phyloP scores from a whole-genome alignment of 2,329 filamentous ascomycete species.

The Rugonectria rugulosa region DNA sequence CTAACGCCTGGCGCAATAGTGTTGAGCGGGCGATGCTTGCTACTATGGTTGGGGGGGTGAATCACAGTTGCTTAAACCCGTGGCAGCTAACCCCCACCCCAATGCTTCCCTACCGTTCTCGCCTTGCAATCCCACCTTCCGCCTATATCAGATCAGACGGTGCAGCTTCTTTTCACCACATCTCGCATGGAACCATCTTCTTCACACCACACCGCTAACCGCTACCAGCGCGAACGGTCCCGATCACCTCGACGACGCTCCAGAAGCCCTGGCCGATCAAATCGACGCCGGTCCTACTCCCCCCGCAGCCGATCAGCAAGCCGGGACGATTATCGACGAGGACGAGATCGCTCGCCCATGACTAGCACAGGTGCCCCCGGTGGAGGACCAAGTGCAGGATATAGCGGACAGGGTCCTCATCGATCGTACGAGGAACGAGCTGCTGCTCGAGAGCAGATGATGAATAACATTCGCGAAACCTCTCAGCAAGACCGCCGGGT shows the following conservation, averaged over 20 bases:
- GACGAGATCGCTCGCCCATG: slow-evolving; percentile 84
- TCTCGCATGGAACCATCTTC: slow-evolving; percentile 27
- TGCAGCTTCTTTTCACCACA: slow-evolving; percentile 13
- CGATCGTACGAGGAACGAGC: slow-evolving; percentile 85
- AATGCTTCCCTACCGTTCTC: slow-evolving; percentile 15
- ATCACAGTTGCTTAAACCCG: slow-evolving; percentile 15
- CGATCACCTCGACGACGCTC: slow-evolving; percentile 83
- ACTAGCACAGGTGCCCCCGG: slow-evolving; percentile 73
- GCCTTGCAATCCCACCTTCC: slow-evolving; percentile 13
- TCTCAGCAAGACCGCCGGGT: slow-evolving; percentile 99
- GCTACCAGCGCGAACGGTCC: slow-evolving; percentile 79
- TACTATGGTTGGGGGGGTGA: slow-evolving; percentile 4
- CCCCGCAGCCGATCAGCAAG: slow-evolving; percentile 79
- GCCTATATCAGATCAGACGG: slow-evolving; percentile 12
- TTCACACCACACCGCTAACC: slow-evolving; percentile 37
- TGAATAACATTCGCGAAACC: slow-evolving; percentile 90
- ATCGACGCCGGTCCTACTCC: slow-evolving; percentile 79
- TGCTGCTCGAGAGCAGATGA: slow-evolving; percentile 91
- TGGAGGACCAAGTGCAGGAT: slow-evolving; percentile 74
- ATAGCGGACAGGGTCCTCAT: slow-evolving; percentile 67
- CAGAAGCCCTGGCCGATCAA: slow-evolving; percentile 77
- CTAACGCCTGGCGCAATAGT: neutral
- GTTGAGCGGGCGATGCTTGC: slow-evolving; percentile 11
- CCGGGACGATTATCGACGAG: slow-evolving; percentile 78
- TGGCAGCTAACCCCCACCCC: slow-evolving; percentile 17